Evolutionary conservation across 1,139 yeast genomes (phyloP).

Genomic region (Magnusiomyces sp.): DNA sequence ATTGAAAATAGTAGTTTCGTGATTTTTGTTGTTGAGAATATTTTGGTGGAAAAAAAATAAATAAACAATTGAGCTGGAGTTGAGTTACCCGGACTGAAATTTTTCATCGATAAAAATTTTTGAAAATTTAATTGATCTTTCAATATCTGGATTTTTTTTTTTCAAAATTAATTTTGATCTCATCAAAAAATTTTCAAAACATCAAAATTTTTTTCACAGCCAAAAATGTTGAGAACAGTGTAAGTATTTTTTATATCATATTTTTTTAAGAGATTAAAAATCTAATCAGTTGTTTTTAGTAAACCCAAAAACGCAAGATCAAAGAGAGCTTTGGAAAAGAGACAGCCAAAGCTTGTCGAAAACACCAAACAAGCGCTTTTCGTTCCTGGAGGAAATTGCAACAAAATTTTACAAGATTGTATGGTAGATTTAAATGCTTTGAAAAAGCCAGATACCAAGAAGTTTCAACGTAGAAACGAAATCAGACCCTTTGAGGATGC

Average conservation of each 20-base stretch:
- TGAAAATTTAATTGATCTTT: background rate
- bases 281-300: conserved; percentile 16
- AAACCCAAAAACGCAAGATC: conserved; percentile 94
- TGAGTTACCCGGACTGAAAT: conserved; percentile 4
- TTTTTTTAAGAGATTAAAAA: conserved; percentile 4
- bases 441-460: conserved; percentile 85
- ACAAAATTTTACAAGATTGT: conserved; percentile 74
- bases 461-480: conserved; percentile 82
- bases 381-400: conserved; percentile 81
- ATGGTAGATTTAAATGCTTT: conserved; percentile 84
- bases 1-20: background rate
- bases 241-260: conserved; percentile 9
- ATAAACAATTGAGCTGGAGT: background rate
- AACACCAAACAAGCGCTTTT: conserved; percentile 85
- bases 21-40: no score
- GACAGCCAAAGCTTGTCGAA: conserved; percentile 82
- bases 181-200: conserved; percentile 3
- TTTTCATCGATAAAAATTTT: conserved; percentile 1
- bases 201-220: background rate
- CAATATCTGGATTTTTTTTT: background rate
- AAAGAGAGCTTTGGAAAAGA: conserved; percentile 85
- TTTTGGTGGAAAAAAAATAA: background rate
- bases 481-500: conserved; percentile 91
- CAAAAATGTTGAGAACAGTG: conserved; percentile 16
- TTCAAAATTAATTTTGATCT: background rate